Percentiles rank a stretch among this genome's conserved stretches.
Conservation (phyloP, 225 moss, liverwort and hornwort species). For the Polytrichum commune region DNA sequence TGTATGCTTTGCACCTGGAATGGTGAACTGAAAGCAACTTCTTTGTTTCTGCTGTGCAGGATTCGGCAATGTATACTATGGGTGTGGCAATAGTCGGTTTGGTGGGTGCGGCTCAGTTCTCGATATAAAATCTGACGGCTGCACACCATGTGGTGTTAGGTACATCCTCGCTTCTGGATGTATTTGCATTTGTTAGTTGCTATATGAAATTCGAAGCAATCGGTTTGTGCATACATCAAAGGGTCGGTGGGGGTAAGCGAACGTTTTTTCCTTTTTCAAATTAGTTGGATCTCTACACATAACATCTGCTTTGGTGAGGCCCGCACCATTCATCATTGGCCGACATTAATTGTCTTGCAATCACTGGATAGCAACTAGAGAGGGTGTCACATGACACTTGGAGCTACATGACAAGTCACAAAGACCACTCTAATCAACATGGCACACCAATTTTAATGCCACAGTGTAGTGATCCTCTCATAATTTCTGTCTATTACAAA, state of each 20-base stretch:
- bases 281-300: neutral
- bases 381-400: no score
- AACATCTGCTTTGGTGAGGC: neutral
- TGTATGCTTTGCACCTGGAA: no score
- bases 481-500: no score
- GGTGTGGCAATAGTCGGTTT: conserved; percentile 88
- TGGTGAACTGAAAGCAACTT: no score
- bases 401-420: no score
- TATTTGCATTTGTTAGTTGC: neutral
- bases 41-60: conserved; percentile 38
- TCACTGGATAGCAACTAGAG: no score
- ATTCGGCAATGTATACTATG: conserved; percentile 79
- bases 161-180: conserved; percentile 15
- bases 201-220: neutral
- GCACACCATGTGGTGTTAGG: conserved; percentile 78
- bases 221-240: neutral
- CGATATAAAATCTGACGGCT: conserved; percentile 68
- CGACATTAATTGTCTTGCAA: no score
- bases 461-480: no score
- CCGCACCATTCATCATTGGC: no score
- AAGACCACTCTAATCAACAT: no score
- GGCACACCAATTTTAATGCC: no score
- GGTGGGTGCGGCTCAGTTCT: conserved; percentile 95
- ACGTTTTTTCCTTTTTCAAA: neutral
- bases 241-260: no score